phyloP scores from a whole-genome alignment of 1,284 basidiomycete species.

The Hemileia vastatrix region DNA sequence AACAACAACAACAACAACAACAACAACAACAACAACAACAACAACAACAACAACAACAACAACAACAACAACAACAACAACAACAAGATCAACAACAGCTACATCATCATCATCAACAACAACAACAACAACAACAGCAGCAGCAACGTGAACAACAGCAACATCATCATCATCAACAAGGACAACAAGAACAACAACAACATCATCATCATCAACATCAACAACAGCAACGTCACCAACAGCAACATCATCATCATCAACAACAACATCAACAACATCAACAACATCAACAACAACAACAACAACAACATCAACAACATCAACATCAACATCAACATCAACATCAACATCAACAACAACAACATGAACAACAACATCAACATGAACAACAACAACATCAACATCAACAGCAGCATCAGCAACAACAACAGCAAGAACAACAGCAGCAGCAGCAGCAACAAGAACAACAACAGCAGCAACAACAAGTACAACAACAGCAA shows the following conservation, averaged over 20 bases:
- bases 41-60: slow-evolving; percentile 5
- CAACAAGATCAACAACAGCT: slow-evolving; percentile 8
- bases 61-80: slow-evolving; percentile 7
- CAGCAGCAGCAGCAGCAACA: too few species aligned
- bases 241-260: neutral
- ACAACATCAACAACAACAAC: neutral
- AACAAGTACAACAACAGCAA: too few species aligned
- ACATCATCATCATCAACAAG: neutral
- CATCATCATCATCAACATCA: slow-evolving; percentile 2
- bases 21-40: slow-evolving; percentile 13
- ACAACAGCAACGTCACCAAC: neutral
- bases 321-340: neutral
- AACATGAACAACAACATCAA: neutral
- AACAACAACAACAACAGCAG: neutral
- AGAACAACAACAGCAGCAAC: too few species aligned
- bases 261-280: neutral
- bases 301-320: neutral
- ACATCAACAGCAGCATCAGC: neutral
- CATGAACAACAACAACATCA: neutral
- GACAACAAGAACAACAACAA: neutral
- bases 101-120: neutral
- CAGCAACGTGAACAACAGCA: neutral
- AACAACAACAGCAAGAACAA: too few species aligned
- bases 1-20: neutral
- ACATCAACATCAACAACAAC: neutral